Evolutionary conservation across 441 rosid species (phyloP).

Genomic region (Daphne laureola): DNA sequence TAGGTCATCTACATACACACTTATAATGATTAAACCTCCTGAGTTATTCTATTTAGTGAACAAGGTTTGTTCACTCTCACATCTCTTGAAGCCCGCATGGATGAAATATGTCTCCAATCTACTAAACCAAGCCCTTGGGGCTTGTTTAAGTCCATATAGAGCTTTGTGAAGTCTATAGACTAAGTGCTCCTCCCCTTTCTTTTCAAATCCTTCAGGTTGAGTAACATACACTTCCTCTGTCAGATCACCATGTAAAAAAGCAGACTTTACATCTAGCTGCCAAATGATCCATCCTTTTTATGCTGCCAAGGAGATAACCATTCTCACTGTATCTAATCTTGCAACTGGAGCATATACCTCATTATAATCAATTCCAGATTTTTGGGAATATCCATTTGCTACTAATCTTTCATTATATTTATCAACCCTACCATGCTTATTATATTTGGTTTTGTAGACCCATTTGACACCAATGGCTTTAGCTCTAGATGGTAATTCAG

Average conservation of each 20-base stretch:
- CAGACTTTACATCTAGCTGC: too few relatives aligned
- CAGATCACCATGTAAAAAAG: too few relatives aligned
- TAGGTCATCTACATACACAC: too few relatives aligned
- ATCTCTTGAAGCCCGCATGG: not conserved
- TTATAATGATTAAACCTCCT: not conserved
- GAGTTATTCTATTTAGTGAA: not conserved
- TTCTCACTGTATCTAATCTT: too few relatives aligned
- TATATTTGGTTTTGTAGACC: not conserved
- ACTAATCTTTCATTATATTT: too few relatives aligned
- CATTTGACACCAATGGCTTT: not conserved
- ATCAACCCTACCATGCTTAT: too few relatives aligned
- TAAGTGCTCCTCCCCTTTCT: not conserved
- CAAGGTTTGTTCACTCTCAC: not conserved
- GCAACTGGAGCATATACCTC: not conserved
- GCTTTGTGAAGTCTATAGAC: too few relatives aligned
- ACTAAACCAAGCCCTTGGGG: too few relatives aligned
- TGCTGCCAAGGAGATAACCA: not conserved
- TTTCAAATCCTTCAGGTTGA: not conserved
- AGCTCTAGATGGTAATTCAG: not conserved
- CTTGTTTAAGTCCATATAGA: too few relatives aligned
- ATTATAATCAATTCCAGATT: not conserved
- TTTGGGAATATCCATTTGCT: too few relatives aligned
- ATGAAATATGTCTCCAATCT: not conserved
- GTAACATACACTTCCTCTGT: not conserved
- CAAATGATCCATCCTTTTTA: too few relatives aligned